Conservation (phyloP, 176 grass and related monocot species). For the Raddia distichophylla region DNA sequence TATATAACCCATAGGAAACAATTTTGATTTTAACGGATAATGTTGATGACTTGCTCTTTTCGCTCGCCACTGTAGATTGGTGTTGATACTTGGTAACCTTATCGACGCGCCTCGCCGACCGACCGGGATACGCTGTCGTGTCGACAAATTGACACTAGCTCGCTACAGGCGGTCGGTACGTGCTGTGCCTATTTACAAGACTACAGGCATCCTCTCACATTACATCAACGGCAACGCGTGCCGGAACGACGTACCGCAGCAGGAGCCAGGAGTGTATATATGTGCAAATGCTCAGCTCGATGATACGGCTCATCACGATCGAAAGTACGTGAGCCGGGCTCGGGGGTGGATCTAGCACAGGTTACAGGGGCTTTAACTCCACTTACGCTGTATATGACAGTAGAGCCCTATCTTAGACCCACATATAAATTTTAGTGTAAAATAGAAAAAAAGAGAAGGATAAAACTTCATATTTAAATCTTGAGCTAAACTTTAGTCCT, state of each 20-base stretch:
- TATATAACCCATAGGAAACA: too few relatives aligned
- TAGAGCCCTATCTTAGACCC: too few relatives aligned
- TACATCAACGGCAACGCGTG: neutral
- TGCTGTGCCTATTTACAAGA: neutral
- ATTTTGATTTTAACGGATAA: neutral
- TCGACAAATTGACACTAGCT: neutral
- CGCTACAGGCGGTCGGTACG: neutral
- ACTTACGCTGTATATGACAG: neutral
- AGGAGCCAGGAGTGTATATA: neutral
- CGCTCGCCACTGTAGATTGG: neutral
- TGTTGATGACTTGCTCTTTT: neutral
- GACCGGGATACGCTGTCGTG: neutral
- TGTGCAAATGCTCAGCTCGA: too few relatives aligned
- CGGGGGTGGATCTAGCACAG: too few relatives aligned
- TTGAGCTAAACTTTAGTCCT: too few relatives aligned
- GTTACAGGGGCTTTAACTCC: too few relatives aligned
- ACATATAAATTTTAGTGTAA: too few relatives aligned
- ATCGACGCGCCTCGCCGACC: neutral
- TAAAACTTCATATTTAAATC: too few relatives aligned
- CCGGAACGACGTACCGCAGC: neutral
- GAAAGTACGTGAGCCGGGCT: neutral
- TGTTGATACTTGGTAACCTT: neutral
- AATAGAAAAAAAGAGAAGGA: too few relatives aligned
- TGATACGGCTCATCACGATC: constrained; percentile 15
- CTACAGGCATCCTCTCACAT: neutral